Percentiles rank a stretch among this genome's conserved stretches.
phyloP scores from a whole-genome alignment of 1,139 yeast species.

The Hyphopichia burtonii region DNA sequence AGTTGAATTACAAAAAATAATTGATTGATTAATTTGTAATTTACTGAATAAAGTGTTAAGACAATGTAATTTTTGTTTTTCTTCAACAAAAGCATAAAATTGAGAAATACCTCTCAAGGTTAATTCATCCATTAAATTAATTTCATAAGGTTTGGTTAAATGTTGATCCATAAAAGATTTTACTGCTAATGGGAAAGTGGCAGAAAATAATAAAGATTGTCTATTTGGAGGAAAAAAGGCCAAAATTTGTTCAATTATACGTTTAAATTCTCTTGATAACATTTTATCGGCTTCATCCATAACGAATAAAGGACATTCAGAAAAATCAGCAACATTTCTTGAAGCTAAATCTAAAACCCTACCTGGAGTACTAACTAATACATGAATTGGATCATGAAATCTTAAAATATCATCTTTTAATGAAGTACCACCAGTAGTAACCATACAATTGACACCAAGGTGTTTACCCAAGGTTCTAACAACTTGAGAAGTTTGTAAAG shows the following conservation, averaged over 20 bases:
- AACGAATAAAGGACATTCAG: conserved; percentile 83
- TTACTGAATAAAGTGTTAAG: conserved; percentile 91
- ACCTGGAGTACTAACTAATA: conserved; percentile 94
- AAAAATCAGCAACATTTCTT: conserved; percentile 81
- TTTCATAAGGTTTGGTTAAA: conserved; percentile 88
- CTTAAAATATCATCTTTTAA: conserved; percentile 92
- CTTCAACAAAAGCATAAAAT: conserved; percentile 96
- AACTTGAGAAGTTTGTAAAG: conserved; percentile 96
- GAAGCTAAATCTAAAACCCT: conserved; percentile 93
- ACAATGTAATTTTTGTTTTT: conserved; percentile 92
- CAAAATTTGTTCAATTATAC: conserved; percentile 84
- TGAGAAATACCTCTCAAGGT: conserved; percentile 96
- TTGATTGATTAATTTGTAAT: conserved; percentile 92
- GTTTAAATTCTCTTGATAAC: conserved; percentile 87
- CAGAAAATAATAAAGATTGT: conserved; percentile 88
- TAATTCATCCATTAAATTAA: conserved; percentile 95
- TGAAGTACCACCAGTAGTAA: conserved; percentile 97
- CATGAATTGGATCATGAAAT: conserved; percentile 87
- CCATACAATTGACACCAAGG: conserved; percentile 91
- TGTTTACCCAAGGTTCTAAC: conserved; percentile 97
- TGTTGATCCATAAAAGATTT: conserved; percentile 92
- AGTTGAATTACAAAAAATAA: conserved; percentile 94
- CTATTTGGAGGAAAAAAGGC: conserved; percentile 76
- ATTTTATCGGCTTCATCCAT: conserved; percentile 99
- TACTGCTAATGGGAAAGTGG: conserved; percentile 94